Evolutionary conservation across 2,329 filamentous ascomycete genomes (phyloP).

Genomic region (Ophiostoma sp.): DNA sequence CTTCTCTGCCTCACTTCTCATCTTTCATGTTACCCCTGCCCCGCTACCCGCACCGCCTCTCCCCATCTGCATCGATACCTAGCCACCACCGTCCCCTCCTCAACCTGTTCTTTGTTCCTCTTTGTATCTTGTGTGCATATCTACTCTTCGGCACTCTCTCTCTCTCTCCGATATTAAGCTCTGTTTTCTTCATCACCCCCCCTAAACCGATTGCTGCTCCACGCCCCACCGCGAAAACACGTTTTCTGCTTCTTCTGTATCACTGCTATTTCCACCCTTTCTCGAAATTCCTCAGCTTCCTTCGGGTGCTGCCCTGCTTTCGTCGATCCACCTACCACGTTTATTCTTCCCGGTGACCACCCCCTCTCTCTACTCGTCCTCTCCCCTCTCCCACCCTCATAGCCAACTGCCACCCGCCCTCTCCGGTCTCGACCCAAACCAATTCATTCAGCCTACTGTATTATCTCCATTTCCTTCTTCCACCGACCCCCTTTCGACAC

Average conservation of each 20-base stretch:
- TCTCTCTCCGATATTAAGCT: conserved; percentile 6
- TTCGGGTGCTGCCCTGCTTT: conserved; percentile 20
- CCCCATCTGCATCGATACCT: too few species aligned
- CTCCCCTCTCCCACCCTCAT: background rate
- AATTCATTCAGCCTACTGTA: background rate
- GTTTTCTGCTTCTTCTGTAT: conserved; percentile 14
- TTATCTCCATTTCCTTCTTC: conserved; percentile 9
- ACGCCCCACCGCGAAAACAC: conserved; percentile 19
- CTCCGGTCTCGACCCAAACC: conserved; percentile 17
- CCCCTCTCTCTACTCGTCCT: background rate
- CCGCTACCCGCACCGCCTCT: too few species aligned
- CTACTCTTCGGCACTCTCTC: too few species aligned
- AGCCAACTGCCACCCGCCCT: conserved; percentile 12
- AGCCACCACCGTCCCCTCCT: background rate
- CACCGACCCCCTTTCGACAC: conserved; percentile 10
- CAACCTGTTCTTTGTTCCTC: too few species aligned
- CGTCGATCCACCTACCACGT: conserved; percentile 23
- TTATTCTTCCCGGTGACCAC: conserved; percentile 18
- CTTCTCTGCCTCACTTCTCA: background rate
- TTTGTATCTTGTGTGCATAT: too few species aligned
- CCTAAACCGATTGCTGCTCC: conserved; percentile 20
- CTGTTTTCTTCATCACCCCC: conserved; percentile 14
- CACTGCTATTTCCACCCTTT: background rate
- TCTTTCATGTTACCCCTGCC: background rate
- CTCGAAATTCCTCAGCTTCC: conserved; percentile 17